A percentile compares a stretch with the other conserved stretches of the same genome.
Conservation (phyloP, 2,329 filamentous ascomycete species). For the Fusarium buharicum region DNA sequence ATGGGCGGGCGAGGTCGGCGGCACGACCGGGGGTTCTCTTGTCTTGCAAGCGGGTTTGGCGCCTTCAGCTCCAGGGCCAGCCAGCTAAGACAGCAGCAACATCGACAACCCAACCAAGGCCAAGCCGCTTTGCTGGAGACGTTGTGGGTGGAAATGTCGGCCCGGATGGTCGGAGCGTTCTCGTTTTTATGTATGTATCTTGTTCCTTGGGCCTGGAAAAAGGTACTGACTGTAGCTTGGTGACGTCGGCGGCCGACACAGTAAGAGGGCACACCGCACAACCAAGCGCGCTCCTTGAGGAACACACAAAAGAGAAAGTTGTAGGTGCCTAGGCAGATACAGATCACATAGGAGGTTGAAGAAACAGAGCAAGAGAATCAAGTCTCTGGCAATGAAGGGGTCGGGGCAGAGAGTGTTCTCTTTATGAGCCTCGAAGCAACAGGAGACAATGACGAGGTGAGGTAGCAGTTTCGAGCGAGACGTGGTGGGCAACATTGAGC, state of each 20-base stretch:
- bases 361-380: conserved; percentile 8
- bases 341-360: neutral
- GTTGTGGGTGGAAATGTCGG: conserved; percentile 46
- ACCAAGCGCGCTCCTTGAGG: conserved; percentile 30
- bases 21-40: conserved; percentile 43
- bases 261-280: conserved; percentile 37
- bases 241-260: conserved; percentile 45
- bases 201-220: conserved; percentile 34
- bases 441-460: conserved; percentile 20
- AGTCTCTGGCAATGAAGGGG: conserved; percentile 1
- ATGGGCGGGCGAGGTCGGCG: conserved; percentile 46
- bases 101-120: conserved; percentile 43
- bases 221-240: conserved; percentile 37
- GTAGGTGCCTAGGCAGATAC: conserved; percentile 7
- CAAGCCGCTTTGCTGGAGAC: conserved; percentile 43
- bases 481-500: conserved; percentile 20
- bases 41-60: conserved; percentile 47
- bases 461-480: conserved; percentile 15
- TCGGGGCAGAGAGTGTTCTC: conserved; percentile 15
- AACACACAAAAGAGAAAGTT: conserved; percentile 14
- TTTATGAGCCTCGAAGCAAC: conserved; percentile 34
- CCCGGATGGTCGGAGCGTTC: conserved; percentile 46
- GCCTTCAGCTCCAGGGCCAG: conserved; percentile 46
- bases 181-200: conserved; percentile 42
- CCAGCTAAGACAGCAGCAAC: conserved; percentile 35